A percentile compares a stretch with the other conserved stretches of the same genome.
Evolutionary conservation across 177 flowering plant species (phyloP).

Genomic region (Vitis hybrid): DNA sequence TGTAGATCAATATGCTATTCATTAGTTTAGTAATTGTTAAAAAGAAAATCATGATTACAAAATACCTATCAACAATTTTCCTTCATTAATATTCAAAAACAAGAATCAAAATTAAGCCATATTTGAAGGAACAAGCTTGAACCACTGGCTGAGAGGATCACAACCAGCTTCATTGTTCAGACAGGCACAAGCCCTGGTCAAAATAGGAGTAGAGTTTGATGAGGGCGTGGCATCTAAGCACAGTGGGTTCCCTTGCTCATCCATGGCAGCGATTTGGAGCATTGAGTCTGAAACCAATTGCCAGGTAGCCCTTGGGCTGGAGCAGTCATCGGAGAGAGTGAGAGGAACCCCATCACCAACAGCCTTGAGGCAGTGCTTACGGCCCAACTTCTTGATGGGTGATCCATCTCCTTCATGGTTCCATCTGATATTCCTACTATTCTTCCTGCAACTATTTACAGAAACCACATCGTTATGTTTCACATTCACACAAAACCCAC

Average conservation of each 20-base stretch:
- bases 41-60: too few relatives aligned
- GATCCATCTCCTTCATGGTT: neutral
- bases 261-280: slow-evolving; percentile 14
- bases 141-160: slow-evolving; percentile 14
- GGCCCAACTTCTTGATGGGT: neutral
- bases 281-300: neutral
- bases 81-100: too few relatives aligned
- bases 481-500: slow-evolving; percentile 16
- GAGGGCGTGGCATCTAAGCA: slow-evolving; percentile 15
- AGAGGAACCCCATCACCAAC: slow-evolving; percentile 2
- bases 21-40: too few relatives aligned
- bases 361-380: slow-evolving; percentile 5
- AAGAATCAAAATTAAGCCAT: too few relatives aligned
- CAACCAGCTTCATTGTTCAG: neutral
- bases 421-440: neutral
- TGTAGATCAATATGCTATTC: too few relatives aligned
- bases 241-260: neutral
- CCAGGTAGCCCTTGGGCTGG: slow-evolving; percentile 10
- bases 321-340: slow-evolving; percentile 6
- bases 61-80: too few relatives aligned
- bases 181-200: slow-evolving; percentile 21
- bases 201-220: neutral
- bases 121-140: slow-evolving; percentile 1
- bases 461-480: neutral
- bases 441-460: slow-evolving; percentile 7